phyloP scores from a whole-genome alignment of 2,329 filamentous ascomycete genomes.

The Juglanconis oblonga region DNA sequence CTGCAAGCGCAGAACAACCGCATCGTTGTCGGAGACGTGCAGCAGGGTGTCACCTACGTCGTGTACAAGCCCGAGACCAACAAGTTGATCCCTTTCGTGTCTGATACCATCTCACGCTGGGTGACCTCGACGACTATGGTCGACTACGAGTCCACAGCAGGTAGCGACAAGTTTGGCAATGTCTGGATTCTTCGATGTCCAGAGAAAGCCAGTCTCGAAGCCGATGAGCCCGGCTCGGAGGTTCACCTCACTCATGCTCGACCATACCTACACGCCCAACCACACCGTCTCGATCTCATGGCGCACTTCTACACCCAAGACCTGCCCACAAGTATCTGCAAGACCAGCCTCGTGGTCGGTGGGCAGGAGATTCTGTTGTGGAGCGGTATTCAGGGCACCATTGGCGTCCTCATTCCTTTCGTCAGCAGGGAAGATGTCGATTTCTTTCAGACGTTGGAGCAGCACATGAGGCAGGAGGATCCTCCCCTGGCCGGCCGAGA shows the following conservation, averaged over 20 bases:
- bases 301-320: conserved; percentile 90
- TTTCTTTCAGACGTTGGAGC: conserved; percentile 94
- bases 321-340: conserved; percentile 85
- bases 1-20: conserved; percentile 88
- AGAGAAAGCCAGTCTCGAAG: conserved; percentile 79
- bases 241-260: conserved; percentile 89
- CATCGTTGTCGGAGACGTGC: conserved; percentile 87
- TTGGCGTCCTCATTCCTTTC: conserved; percentile 92
- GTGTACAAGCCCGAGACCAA: conserved; percentile 94
- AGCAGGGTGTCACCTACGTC: conserved; percentile 86
- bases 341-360: conserved; percentile 84
- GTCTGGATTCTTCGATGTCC: conserved; percentile 89
- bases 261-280: conserved; percentile 83
- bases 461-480: conserved; percentile 81
- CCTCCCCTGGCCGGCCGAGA: conserved; percentile 87
- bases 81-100: conserved; percentile 86
- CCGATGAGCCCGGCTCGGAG: conserved; percentile 88
- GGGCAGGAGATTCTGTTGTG: conserved; percentile 89
- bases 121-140: conserved; percentile 90
- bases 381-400: conserved; percentile 90
- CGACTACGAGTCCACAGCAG: conserved; percentile 93
- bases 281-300: conserved; percentile 80
- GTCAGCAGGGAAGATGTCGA: conserved; percentile 89
- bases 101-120: conserved; percentile 87
- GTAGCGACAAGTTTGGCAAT: conserved; percentile 97